A percentile compares a stretch with the other conserved stretches of the same genome.
Evolutionary conservation across 495 filamentous ascomycete genomes (phyloP).

Genomic region (Ascobolus immersus): DNA sequence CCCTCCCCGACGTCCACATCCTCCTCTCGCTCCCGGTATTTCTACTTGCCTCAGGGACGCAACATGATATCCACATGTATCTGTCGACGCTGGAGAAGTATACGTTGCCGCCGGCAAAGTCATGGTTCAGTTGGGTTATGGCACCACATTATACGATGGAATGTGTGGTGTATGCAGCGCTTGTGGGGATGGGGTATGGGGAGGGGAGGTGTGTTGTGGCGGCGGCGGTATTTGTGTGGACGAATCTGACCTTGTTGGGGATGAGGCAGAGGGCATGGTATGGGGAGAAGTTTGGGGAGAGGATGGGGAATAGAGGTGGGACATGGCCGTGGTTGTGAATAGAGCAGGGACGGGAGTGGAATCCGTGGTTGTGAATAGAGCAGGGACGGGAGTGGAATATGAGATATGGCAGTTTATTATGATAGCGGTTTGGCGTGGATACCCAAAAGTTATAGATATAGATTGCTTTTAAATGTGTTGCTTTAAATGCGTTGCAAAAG

Average conservation of each 20-base stretch:
- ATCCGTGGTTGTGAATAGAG: too few species aligned
- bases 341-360: too few species aligned
- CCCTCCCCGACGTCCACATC: slow-evolving; percentile 19
- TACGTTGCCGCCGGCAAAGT: slow-evolving; percentile 35
- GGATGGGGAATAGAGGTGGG: too few species aligned
- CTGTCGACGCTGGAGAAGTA: slow-evolving; percentile 65
- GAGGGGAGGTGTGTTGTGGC: slow-evolving; percentile 28
- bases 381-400: too few species aligned
- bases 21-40: slow-evolving; percentile 39
- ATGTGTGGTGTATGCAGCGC: slow-evolving; percentile 54
- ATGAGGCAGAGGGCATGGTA: slow-evolving; percentile 59
- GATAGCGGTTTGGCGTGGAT: too few species aligned
- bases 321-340: too few species aligned
- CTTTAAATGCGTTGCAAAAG: too few species aligned
- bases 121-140: slow-evolving; percentile 40
- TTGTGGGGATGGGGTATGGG: slow-evolving; percentile 52
- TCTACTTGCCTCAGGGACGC: slow-evolving; percentile 45
- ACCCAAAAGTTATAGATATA: too few species aligned
- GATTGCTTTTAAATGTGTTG: too few species aligned
- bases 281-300: slow-evolving; percentile 43
- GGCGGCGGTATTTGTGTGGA: slow-evolving; percentile 42
- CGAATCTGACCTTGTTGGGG: slow-evolving; percentile 69
- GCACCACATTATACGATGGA: slow-evolving; percentile 89
- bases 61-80: slow-evolving; percentile 59
- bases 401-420: too few species aligned